These are phyloP conservation scores for Rubia balearica DNA, from an alignment of 305 asterid genomes.

Conservation along the genomic window DNA sequence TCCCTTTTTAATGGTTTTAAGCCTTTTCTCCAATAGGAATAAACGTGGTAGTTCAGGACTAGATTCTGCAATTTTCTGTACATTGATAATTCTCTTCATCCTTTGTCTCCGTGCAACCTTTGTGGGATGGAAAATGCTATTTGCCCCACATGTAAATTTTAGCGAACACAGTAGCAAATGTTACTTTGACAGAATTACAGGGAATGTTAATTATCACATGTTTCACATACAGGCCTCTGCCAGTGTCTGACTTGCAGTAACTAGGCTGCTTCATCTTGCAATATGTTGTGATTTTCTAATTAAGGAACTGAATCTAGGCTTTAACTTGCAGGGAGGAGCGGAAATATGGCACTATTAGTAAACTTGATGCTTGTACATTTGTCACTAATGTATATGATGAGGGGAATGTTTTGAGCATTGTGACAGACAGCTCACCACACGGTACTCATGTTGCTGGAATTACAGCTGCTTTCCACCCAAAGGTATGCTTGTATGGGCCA, in stretches of 20 bases:
- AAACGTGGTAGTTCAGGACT: background rate
- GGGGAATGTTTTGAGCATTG: conserved; percentile 87
- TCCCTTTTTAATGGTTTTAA: background rate
- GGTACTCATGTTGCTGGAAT: conserved; percentile 99
- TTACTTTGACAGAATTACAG: background rate
- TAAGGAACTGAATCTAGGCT: background rate
- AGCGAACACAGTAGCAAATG: background rate
- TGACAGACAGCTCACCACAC: conserved; percentile 90
- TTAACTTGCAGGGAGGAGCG: conserved; percentile 63
- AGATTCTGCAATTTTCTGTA: background rate
- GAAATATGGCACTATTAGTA: conserved; percentile 83
- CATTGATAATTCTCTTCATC: background rate
- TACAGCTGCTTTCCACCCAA: conserved; percentile 83
- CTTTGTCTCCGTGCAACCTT: background rate
- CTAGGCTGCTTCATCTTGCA: background rate
- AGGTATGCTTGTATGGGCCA: conserved; percentile 40
- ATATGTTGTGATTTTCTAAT: background rate
- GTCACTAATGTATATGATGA: conserved; percentile 68
- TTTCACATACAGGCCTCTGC: background rate
- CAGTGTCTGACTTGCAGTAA: background rate
- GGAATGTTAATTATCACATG: background rate
- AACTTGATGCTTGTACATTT: conserved; percentile 78
- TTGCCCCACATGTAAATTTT: background rate
- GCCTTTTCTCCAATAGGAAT: background rate
- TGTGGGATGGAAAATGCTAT: background rate